These are phyloP conservation scores for Cichorium intybus DNA, from an alignment of 140 eudicot species.

Conservation along the genomic window DNA sequence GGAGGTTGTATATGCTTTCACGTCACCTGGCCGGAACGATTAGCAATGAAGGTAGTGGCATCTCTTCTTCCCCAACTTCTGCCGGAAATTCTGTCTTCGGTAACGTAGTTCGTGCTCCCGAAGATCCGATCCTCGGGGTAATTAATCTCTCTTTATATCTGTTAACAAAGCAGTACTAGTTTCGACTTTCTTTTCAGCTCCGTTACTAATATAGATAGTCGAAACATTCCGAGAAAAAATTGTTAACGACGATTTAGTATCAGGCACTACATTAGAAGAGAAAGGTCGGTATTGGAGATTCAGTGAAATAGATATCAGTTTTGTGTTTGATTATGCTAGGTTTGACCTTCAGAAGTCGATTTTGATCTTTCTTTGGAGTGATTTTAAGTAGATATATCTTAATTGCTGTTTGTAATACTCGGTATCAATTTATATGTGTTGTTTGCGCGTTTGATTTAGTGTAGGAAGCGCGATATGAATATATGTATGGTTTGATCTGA, in stretches of 20 bases:
- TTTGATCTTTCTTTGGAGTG: background rate
- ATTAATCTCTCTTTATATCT: conserved; percentile 7
- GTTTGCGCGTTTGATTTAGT: background rate
- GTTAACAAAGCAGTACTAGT: background rate
- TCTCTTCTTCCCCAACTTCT: conserved; percentile 47
- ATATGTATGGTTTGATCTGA: background rate
- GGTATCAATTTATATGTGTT: background rate
- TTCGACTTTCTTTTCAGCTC: background rate
- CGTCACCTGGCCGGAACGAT: conserved; percentile 49
- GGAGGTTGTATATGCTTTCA: conserved; percentile 53
- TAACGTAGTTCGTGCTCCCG: conserved; percentile 74
- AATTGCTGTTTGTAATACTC: background rate
- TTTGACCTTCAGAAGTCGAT: background rate
- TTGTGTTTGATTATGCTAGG: background rate
- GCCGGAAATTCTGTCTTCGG: conserved; percentile 54
- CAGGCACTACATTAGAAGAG: background rate
- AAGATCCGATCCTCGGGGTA: conserved; percentile 98
- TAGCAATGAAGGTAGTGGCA: background rate
- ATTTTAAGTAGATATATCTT: background rate
- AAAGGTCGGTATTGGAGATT: background rate
- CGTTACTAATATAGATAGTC: background rate
- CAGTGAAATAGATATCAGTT: background rate
- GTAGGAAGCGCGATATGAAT: background rate
- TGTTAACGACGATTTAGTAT: background rate
- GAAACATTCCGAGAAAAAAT: background rate